Evolutionary conservation across 495 filamentous ascomycete species (phyloP).

Genomic region (Ascobolus immersus): DNA sequence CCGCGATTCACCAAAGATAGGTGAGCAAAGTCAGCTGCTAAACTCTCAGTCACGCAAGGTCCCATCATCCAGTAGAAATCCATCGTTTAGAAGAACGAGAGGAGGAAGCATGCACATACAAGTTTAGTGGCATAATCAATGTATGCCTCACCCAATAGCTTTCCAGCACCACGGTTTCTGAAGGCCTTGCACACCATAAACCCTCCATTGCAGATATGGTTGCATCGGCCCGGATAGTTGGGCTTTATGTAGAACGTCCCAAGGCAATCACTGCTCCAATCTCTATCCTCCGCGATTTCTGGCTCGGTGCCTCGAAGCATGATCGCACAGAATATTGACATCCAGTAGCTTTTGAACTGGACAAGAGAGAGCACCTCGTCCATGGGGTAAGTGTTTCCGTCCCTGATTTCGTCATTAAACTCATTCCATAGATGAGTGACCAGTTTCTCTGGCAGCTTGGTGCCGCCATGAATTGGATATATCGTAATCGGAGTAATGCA

Average conservation of each 20-base stretch:
- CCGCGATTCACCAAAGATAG: slow-evolving; percentile 1
- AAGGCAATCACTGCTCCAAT: slow-evolving; percentile 68
- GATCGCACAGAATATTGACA: slow-evolving; percentile 77
- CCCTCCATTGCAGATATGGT: slow-evolving; percentile 86
- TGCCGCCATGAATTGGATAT: no score
- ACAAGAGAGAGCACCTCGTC: slow-evolving; percentile 47
- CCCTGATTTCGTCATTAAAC: slow-evolving; percentile 82
- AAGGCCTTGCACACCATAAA: slow-evolving; percentile 81
- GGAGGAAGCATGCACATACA: slow-evolving; percentile 20
- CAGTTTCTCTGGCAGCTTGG: slow-evolving; percentile 48
- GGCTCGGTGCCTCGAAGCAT: slow-evolving; percentile 49
- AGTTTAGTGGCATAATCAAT: slow-evolving; percentile 84
- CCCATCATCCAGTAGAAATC: neutral
- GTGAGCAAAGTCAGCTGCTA: no score
- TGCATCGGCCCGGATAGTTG: slow-evolving; percentile 83
- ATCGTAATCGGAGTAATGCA: no score
- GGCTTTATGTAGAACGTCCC: slow-evolving; percentile 95
- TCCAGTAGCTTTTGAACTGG: slow-evolving; percentile 75
- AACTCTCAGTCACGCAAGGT: no score
- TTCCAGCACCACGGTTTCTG: slow-evolving; percentile 71
- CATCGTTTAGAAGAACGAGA: neutral
- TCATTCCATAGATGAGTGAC: slow-evolving; percentile 61
- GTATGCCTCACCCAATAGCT: slow-evolving; percentile 81
- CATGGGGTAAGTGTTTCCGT: slow-evolving; percentile 92
- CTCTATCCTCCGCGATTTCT: slow-evolving; percentile 27